These are phyloP conservation scores for Diplocarpon mali DNA, from an alignment of 2,329 filamentous ascomycete genomes.

Conservation along the genomic window DNA sequence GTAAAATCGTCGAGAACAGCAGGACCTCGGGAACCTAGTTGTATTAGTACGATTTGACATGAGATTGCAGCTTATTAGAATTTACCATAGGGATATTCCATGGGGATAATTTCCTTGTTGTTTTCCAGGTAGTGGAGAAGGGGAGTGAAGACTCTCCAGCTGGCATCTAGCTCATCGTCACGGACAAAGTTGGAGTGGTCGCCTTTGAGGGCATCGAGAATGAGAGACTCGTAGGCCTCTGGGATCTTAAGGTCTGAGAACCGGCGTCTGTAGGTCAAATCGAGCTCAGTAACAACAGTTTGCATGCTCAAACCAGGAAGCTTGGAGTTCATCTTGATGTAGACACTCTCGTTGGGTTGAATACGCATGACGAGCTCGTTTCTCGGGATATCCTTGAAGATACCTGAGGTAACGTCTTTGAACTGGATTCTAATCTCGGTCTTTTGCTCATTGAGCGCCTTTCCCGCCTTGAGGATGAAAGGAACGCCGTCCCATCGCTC, in stretches of 20 bases:
- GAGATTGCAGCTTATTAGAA: not conserved
- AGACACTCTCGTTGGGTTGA: constrained; percentile 98
- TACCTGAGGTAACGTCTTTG: constrained; percentile 97
- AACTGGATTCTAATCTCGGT: constrained; percentile 98
- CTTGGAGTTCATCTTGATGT: constrained; percentile 99
- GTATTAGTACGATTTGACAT: constrained; percentile 2
- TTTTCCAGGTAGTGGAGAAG: constrained; percentile 96
- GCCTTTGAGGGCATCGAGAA: constrained; percentile 94
- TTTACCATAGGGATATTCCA: constrained; percentile 97
- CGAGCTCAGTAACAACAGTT: constrained; percentile 95
- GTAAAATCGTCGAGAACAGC: constrained; percentile 97
- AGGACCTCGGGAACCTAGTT: constrained; percentile 81
- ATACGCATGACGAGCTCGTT: constrained; percentile 99
- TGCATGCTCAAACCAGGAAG: constrained; percentile 97
- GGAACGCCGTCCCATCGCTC: constrained; percentile 98
- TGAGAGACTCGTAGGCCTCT: constrained; percentile 96
- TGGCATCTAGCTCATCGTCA: constrained; percentile 92
- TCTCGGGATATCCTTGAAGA: constrained; percentile 98
- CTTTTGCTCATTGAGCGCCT: constrained; percentile 98
- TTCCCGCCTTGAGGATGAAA: constrained; percentile 98
- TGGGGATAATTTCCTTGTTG: constrained; percentile 98
- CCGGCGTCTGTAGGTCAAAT: constrained; percentile 92
- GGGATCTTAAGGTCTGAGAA: constrained; percentile 99
- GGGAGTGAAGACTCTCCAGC: constrained; percentile 97
- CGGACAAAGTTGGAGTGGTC: constrained; percentile 99